phyloP scores from a whole-genome alignment of 2,329 filamentous ascomycete genomes.

The Aspergillus sclerotialis region DNA sequence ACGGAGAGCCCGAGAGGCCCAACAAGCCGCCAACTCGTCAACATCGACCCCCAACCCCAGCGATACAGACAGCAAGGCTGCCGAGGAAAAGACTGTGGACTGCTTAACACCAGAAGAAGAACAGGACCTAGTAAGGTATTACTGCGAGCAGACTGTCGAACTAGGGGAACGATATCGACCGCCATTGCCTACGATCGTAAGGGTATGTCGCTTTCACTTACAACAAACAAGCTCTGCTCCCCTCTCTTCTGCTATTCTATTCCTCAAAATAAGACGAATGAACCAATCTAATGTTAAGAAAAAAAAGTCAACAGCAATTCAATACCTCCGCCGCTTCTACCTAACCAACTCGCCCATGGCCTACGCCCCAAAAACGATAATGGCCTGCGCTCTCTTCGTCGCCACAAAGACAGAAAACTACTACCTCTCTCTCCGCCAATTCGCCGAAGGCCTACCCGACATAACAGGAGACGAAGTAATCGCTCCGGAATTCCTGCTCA shows the following conservation, averaged over 20 bases:
- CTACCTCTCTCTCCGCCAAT: slow-evolving; percentile 61
- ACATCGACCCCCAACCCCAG: slow-evolving; percentile 23
- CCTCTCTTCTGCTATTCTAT: too few relatives aligned
- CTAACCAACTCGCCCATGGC: slow-evolving; percentile 94
- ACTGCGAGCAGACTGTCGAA: slow-evolving; percentile 56
- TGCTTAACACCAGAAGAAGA: slow-evolving; percentile 82
- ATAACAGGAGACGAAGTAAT: slow-evolving; percentile 75
- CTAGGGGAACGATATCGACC: slow-evolving; percentile 53
- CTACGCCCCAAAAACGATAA: slow-evolving; percentile 82
- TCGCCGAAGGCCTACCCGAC: slow-evolving; percentile 64
- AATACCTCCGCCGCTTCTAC: slow-evolving; percentile 92
- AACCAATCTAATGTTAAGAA: background rate
- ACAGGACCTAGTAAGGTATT: slow-evolving; percentile 71
- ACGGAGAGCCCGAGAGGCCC: slow-evolving; percentile 37
- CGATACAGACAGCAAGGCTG: slow-evolving; percentile 25
- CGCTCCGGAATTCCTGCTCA: slow-evolving; percentile 85
- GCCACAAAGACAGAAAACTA: slow-evolving; percentile 87
- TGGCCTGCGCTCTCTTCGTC: slow-evolving; percentile 86
- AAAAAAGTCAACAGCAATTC: slow-evolving; percentile 65
- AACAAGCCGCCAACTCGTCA: slow-evolving; percentile 23
- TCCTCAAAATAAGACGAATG: too few relatives aligned
- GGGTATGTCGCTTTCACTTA: slow-evolving; percentile 37
- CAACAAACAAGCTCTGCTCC: too few relatives aligned
- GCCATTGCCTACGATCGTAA: slow-evolving; percentile 52
- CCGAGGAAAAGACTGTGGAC: slow-evolving; percentile 50